Base-by-base conservation (phyloP, 2,329 filamentous ascomycete species). In the Monosporascus sp. region DNA sequence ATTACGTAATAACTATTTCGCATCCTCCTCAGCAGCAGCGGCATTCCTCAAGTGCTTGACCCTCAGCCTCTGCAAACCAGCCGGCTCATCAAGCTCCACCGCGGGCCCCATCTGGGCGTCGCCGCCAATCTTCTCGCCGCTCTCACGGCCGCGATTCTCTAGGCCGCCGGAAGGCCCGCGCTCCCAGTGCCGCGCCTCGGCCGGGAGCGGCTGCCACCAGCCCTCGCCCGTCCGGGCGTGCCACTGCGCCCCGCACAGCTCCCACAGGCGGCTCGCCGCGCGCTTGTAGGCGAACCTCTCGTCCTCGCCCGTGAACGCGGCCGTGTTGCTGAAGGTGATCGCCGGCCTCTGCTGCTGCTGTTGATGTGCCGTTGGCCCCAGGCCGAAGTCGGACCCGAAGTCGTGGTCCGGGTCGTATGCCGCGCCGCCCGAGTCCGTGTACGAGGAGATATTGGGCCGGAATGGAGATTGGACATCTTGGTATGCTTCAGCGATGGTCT, bases 201-300 rank as follows among this genome's bases (percentile, higher is more conserved):
- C 57, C 0, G 84, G 79, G 39, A 91, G 64, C 3, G 88, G 88
- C 56, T 79, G 79, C 81, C 85, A 87, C 88, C 88, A 92, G 7
- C 70, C 76, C 6, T 75, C 71, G 4, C 79, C 80, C 4, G 71
- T 73, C 47, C 87, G 72, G 3, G 77, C 77, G 72, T 90, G 89
- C 89, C 89, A 93, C 55, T 79, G 74, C 38, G 75, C 76, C 18
- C 87, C 83, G 67, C 88, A 93, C 65, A 94, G 83, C 70, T 94
- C 88, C 89, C 88, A 94, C 3, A 94, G 72, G n/a, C 89, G 75
- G 58, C 85, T 89, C 44, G 83, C 77, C 2, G 89, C 89, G 24
- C 89, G 78, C 68, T 89, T 89, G 61, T 90, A 92, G 0, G 89
- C 89, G 65, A 94, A 94, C 14, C 83, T 77, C 68, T 93, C 89